Evolutionary conservation across 2,329 filamentous ascomycete species (phyloP), one percentile per base, ranked within the genome.

Genomic region (Albifimbria verrucaria): DNA sequence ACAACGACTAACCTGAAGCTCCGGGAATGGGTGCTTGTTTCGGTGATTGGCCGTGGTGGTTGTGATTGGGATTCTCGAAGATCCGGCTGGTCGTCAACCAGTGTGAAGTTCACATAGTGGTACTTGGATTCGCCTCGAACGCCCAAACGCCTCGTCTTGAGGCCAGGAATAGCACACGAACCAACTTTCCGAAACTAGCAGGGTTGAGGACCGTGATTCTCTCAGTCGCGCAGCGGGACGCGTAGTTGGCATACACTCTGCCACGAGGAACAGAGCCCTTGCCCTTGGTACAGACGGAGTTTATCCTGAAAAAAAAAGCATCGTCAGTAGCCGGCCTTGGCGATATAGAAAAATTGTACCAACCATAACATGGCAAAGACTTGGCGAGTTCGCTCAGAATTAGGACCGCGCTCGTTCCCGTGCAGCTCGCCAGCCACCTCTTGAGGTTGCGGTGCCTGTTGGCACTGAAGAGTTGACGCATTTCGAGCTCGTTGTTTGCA

Each of bases 61-160:
- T 76, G 76, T 3, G 71, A 69, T 41, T 74, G 71, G 15, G 77
- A 71, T 24, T 80, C 74, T 42, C 69, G 69, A 4, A 74, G 56
- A 15, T 81, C 79, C 4, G 76, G 69, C 51, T 80, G 74, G 53
- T 86, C 83, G 49, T 86, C 83, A 42, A 76, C 72, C 49, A 87
- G 70, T 12, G 75, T 76, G 62, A 88, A 88, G 64, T 86, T 86
- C 46, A 87, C 84, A 65, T 99, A 99, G 71, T 99, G 94, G 69
- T 99, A 99, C 69, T 99, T 99, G 15, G 94, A 99, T 74, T 97
- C 93, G 58, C 94, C 94, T 50, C 94, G 86, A 46, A 97, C 92
- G 57, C 94, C 94, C 12, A 99, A 79, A 58, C 94, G 84, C 54
- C 94, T 83, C 26, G 94, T 99, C 72, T 96, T 93, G 21, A 99